Percentiles rank a stretch among this genome's conserved stretches.
phyloP scores from a whole-genome alignment of 305 asterid species.

The Striga hermonthica region DNA sequence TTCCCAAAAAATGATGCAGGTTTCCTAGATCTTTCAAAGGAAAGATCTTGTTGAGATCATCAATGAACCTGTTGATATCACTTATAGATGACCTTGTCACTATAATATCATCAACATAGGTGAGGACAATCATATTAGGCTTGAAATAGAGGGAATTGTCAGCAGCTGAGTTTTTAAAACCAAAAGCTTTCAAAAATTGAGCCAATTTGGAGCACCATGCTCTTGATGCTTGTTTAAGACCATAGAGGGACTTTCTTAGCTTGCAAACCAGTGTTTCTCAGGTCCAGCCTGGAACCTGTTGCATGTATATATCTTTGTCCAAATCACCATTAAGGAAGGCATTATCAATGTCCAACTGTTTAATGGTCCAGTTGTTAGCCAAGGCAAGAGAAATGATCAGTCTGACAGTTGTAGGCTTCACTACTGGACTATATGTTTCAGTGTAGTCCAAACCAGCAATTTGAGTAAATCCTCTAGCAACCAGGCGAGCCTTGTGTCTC shows the following conservation, averaged over 20 bases:
- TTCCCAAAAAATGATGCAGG: not conserved
- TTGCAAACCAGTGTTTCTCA: not conserved
- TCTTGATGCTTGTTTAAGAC: no score
- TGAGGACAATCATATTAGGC: not conserved
- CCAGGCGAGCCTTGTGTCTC: not conserved
- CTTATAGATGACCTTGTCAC: no score
- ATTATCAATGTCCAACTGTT: not conserved
- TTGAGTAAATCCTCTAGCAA: not conserved
- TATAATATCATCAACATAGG: not conserved
- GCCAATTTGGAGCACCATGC: not conserved
- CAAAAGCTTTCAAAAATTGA: not conserved
- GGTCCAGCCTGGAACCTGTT: not conserved
- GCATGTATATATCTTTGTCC: not conserved
- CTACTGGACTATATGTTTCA: not conserved
- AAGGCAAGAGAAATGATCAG: not conserved
- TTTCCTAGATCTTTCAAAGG: not conserved
- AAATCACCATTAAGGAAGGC: no score
- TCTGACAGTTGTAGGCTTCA: not conserved
- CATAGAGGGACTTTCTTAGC: not conserved
- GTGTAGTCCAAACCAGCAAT: not conserved
- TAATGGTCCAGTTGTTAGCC: not conserved
- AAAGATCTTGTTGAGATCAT: not conserved
- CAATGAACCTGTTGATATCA: no score
- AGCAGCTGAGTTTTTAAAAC: not conserved
- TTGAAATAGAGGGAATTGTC: not conserved